These are phyloP conservation scores for Jasminum sambac DNA, from an alignment of 257 asterid species.

Conservation along the genomic window DNA sequence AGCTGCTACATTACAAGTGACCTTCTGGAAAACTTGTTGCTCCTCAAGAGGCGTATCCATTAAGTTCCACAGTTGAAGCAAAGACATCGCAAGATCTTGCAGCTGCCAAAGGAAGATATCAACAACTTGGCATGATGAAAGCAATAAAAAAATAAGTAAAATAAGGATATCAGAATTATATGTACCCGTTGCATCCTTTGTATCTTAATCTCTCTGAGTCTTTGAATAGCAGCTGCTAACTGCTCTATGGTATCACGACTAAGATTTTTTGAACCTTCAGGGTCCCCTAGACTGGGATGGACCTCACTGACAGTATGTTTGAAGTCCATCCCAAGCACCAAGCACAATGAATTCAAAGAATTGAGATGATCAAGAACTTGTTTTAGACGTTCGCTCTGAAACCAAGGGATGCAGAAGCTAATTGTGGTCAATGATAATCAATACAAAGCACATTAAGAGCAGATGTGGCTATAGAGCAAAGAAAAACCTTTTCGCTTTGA, in stretches of 20 bases:
- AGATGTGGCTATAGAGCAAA: conserved; percentile 10
- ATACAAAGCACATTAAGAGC: conserved; percentile 1
- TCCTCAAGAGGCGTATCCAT: conserved; percentile 97
- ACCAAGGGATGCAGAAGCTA: conserved; percentile 23
- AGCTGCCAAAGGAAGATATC: conserved; percentile 40
- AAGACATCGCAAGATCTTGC: conserved; percentile 83
- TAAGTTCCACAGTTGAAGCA: conserved; percentile 97
- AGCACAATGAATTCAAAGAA: conserved; percentile 69
- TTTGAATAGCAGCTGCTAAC: conserved; percentile 62
- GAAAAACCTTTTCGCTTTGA: conserved; percentile 76
- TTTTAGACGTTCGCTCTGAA: conserved; percentile 91
- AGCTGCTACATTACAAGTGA: conserved; percentile 85
- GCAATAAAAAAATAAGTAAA: conserved; percentile 21
- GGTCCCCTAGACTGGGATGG: conserved; percentile 81
- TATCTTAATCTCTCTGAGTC: conserved; percentile 61
- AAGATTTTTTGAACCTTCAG: conserved; percentile 65
- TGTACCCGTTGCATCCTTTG: conserved; percentile 89
- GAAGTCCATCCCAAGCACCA: conserved; percentile 91
- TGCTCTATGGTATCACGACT: conserved; percentile 68
- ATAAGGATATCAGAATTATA: conserved; percentile 10
- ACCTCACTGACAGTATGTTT: conserved; percentile 63
- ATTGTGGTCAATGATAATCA: conserved; percentile 16
- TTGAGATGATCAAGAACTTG: conserved; percentile 68
- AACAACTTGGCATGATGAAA: conserved; percentile 9
- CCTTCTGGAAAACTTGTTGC: conserved; percentile 80